Conservation (phyloP, 768 basidiomycete genomes). For the Leccinellum luteum region DNA sequence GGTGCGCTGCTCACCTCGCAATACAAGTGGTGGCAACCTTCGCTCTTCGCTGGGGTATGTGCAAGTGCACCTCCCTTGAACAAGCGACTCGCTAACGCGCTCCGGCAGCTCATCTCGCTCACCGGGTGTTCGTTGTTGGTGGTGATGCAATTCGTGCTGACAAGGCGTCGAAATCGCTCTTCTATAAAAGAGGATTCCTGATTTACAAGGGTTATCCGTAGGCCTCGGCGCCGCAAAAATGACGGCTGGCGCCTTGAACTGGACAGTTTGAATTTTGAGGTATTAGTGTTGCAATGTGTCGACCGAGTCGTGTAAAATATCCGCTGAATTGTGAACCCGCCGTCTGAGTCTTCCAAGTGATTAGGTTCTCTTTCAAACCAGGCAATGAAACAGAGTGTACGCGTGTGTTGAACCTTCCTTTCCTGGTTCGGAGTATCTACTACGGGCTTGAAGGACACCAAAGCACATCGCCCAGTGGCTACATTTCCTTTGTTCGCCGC, state of each 20-base stretch:
- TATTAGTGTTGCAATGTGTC: neutral
- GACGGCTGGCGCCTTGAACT: neutral
- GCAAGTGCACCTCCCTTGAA: neutral
- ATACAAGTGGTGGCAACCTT: conserved; percentile 57
- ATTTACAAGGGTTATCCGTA: neutral
- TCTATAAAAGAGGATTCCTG: neutral
- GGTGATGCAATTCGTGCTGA: conserved; percentile 3
- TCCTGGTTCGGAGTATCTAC: too few relatives aligned
- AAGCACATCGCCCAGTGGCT: too few relatives aligned
- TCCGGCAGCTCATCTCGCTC: conserved; percentile 3
- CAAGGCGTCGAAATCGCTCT: neutral
- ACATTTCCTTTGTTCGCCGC: too few relatives aligned
- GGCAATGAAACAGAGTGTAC: too few relatives aligned
- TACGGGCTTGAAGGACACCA: too few relatives aligned
- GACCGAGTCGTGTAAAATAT: neutral
- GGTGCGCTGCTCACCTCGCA: conserved; percentile 50
- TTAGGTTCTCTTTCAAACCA: too few relatives aligned
- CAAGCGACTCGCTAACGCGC: neutral
- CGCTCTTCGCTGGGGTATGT: conserved; percentile 46
- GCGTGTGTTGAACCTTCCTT: too few relatives aligned
- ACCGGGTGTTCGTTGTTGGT: conserved; percentile 3
- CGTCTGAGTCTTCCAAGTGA: too few relatives aligned
- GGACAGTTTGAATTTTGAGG: neutral
- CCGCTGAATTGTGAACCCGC: neutral
- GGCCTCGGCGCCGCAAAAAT: neutral